phyloP scores from a whole-genome alignment of 176 grass and related monocot genomes.

The Oryza rufipogon region DNA sequence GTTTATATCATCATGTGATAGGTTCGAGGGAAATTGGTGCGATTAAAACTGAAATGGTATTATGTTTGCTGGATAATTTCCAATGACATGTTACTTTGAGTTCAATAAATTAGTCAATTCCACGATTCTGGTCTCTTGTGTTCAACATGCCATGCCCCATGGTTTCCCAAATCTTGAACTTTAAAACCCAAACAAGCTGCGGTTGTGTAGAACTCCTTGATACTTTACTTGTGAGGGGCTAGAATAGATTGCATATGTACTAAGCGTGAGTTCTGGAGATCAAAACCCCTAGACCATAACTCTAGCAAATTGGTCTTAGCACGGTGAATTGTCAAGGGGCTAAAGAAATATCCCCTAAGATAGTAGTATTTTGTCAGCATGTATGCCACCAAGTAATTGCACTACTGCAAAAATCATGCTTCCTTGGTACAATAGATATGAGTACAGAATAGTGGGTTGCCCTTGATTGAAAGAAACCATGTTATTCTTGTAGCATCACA shows the following conservation, averaged over 20 bases:
- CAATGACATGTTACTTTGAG: constrained; percentile 13
- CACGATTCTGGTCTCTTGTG: not conserved
- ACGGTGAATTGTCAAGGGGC: not conserved
- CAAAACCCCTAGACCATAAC: not conserved
- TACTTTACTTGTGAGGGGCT: not conserved
- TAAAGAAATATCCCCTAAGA: constrained; percentile 6
- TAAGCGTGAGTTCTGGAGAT: not conserved
- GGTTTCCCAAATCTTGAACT: not conserved
- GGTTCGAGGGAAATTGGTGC: not conserved
- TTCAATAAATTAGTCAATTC: constrained; percentile 39
- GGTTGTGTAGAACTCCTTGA: not conserved
- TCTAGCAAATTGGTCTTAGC: not conserved
- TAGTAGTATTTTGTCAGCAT: not conserved
- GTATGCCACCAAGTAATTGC: not conserved
- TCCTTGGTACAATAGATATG: not conserved
- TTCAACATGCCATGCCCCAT: not conserved
- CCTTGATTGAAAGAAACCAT: not conserved
- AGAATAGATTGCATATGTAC: not conserved
- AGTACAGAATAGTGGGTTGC: not conserved
- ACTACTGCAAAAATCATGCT: not conserved
- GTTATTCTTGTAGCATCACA: not conserved
- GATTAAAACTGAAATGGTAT: not conserved
- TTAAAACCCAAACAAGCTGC: not conserved
- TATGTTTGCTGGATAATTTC: constrained; percentile 15
- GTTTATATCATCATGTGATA: constrained; percentile 14